Evolutionary conservation across 345 rosid species (phyloP).

Genomic region (Luvunga scandens): DNA sequence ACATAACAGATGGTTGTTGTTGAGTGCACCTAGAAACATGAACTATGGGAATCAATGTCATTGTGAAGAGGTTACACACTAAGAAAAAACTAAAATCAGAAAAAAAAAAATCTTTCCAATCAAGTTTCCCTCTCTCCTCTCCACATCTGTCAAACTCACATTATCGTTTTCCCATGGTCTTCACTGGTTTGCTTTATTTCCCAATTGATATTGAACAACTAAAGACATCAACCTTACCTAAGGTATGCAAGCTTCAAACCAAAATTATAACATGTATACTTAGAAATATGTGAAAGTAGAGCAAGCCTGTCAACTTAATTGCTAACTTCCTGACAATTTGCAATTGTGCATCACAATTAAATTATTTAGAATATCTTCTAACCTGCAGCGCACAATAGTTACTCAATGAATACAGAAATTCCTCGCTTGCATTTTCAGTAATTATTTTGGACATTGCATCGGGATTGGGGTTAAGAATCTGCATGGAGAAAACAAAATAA

Average conservation of each 20-base stretch:
- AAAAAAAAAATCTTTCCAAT: background rate
- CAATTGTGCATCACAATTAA: background rate
- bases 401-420: conserved; percentile 82
- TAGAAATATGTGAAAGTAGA: background rate
- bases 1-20: background rate
- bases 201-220: background rate
- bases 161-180: background rate
- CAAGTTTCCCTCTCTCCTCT: background rate
- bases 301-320: background rate
- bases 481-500: conserved; percentile 27
- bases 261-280: background rate
- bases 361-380: conserved; percentile 12
- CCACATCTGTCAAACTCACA: background rate
- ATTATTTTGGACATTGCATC: conserved; percentile 98
- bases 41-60: background rate
- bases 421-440: conserved; percentile 95
- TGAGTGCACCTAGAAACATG: background rate
- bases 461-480: conserved; percentile 98
- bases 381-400: conserved; percentile 99
- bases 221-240: background rate
- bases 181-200: background rate
- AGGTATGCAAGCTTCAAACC: background rate
- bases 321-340: conserved; percentile 10
- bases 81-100: background rate
- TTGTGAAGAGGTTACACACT: background rate